A percentile compares a stretch with the other conserved stretches of the same genome.
These are phyloP conservation scores for Nectriaceae sp. DNA, from an alignment of 2,329 filamentous ascomycete genomes.

Conservation along the genomic window DNA sequence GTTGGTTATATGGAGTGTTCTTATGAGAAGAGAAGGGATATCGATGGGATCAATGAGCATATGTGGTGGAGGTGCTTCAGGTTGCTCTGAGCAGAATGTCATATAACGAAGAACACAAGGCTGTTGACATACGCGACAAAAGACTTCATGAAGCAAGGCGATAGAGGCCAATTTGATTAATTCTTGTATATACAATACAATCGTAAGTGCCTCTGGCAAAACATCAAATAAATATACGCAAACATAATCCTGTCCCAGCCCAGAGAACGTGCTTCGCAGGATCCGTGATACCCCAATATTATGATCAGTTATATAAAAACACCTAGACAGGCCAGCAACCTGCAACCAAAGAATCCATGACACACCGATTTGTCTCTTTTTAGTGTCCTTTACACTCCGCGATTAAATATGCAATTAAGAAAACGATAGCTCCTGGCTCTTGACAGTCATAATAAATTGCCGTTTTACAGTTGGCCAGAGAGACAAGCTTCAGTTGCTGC, in stretches of 20 bases:
- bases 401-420: constrained; percentile 21
- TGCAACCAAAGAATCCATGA: neutral
- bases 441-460: constrained; percentile 11
- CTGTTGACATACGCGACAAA: neutral
- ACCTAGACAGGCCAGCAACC: constrained; percentile 3
- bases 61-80: neutral
- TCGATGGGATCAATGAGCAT: neutral
- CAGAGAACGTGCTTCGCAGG: neutral
- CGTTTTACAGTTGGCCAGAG: constrained; percentile 70
- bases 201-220: neutral
- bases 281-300: neutral
- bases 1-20: neutral
- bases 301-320: neutral
- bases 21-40: neutral
- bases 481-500: constrained; percentile 76
- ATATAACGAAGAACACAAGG: neutral
- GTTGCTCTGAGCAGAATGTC: neutral
- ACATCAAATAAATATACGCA: neutral
- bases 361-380: constrained; percentile 15
- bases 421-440: constrained; percentile 9
- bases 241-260: neutral
- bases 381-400: constrained; percentile 25
- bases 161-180: neutral
- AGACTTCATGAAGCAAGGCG: no score
- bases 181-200: neutral